Evolutionary conservation across 2,329 filamentous ascomycete genomes (phyloP).

Genomic region (Cordyceps cicadae): DNA sequence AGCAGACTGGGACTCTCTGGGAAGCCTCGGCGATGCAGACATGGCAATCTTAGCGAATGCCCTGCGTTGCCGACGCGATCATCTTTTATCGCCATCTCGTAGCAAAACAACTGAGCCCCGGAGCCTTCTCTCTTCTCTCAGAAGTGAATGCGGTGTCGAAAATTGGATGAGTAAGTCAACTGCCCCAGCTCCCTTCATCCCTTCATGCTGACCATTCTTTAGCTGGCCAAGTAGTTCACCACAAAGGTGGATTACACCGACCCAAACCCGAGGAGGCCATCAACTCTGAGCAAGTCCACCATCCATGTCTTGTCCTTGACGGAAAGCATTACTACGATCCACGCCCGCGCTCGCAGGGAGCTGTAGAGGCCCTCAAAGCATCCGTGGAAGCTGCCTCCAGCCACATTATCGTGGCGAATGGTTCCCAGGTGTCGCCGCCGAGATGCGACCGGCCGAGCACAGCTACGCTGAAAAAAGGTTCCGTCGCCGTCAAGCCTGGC

Average conservation of each 20-base stretch:
- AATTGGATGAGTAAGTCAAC: constrained; percentile 30
- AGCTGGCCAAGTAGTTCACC: constrained; percentile 24
- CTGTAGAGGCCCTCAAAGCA: constrained; percentile 18
- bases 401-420: constrained; percentile 16
- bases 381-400: constrained; percentile 21
- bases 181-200: not conserved
- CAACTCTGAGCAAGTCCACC: not conserved
- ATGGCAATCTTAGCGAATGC: constrained; percentile 25
- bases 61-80: constrained; percentile 24
- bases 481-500: not conserved
- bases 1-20: constrained; percentile 22
- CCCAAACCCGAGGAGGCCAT: not conserved
- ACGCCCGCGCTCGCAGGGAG: constrained; percentile 11
- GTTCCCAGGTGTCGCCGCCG: constrained; percentile 11
- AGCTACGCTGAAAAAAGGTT: not conserved
- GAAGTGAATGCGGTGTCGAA: constrained; percentile 19
- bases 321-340: constrained; percentile 5
- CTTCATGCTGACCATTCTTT: not conserved
- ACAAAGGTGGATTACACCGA: constrained; percentile 22
- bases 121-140: constrained; percentile 22
- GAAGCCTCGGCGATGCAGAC: constrained; percentile 22
- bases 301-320: constrained; percentile 11
- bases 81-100: constrained; percentile 17
- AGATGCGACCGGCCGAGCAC: not conserved
- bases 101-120: constrained; percentile 14